Evolutionary conservation across 306 rosid species (phyloP).

Genomic region (Luffa aegyptiaca): DNA sequence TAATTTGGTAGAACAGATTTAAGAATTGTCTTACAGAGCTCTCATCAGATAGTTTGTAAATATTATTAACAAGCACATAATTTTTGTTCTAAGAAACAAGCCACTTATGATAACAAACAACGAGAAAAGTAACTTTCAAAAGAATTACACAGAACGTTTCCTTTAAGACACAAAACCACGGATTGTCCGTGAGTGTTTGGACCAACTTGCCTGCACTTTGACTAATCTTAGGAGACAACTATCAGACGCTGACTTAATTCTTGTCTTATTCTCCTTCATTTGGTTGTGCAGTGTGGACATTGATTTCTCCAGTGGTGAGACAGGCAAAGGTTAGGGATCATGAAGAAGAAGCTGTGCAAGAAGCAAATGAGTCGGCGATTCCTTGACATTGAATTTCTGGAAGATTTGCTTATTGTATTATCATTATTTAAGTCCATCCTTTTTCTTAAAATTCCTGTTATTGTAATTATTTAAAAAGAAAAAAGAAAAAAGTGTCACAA

Average conservation of each 20-base stretch:
- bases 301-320: conserved; percentile 60
- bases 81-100: not conserved
- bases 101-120: not conserved
- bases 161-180: too few species aligned
- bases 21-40: not conserved
- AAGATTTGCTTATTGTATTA: not conserved
- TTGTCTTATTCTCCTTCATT: not conserved
- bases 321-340: conserved; percentile 31
- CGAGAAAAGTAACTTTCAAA: not conserved
- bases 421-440: not conserved
- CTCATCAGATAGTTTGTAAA: not conserved
- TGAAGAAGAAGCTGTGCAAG: conserved; percentile 26
- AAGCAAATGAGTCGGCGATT: conserved; percentile 20
- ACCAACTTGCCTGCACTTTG: not conserved
- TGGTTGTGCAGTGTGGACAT: conserved; percentile 57
- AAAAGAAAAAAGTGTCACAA: not conserved
- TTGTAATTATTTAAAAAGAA: not conserved
- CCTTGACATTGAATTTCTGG: conserved; percentile 22
- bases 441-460: not conserved
- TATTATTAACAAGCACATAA: not conserved
- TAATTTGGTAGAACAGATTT: not conserved
- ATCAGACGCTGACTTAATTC: not conserved
- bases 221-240: not conserved
- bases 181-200: not conserved
- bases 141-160: too few species aligned